Evolutionary conservation across 345 rosid species (phyloP), one percentile per base, ranked within the genome.

Genomic region (Diplotaxis tenuifolia): DNA sequence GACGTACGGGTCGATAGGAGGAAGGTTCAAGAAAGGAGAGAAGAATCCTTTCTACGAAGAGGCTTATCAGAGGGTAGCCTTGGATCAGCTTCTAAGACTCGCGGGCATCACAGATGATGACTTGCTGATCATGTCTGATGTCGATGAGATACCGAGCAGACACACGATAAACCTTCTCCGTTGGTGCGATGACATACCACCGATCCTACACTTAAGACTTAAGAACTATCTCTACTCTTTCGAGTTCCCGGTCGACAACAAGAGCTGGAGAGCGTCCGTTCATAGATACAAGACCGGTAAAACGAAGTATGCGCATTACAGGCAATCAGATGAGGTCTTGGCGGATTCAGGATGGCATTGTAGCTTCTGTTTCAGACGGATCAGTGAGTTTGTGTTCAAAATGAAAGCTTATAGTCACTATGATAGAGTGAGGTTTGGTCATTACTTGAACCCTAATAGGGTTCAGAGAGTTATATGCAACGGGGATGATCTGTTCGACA

Each of bases 221-320:
- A 87, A 84, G 80, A 91, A 91, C 56, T 91, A 91, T 75, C 83
- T 91, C 31, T 91, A 91, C 68, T 91, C 97, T 0, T 91, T 87
- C 22, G 97, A 91, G 87, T 91, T 87, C 80, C 86, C 86, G 1
- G 79, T 84, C 60, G 96, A 89, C 65, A 73, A 80, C 29, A 86
- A 85, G 74, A 89, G 96, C 83, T 91, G 97, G 97, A 86, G 97
- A 76, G 93, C 96, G 3, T 89, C 97, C 0, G 90, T 91, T 15
- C 97, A 92, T 69, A 75, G 90, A 49, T 89, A 89, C 62, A 79
- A 82, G 73, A 72, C 82, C 0, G 96, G 92, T 20, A 79, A 80
- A 61, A 87, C 96, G 0, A 75, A 82, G 67, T 89, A 89, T 70
- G 92, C 85, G 0, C 96, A 89, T 76, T 89, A 86, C 70, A 82